Base-by-base conservation (phyloP, 2,329 filamentous ascomycete genomes). In the Xylariaceae sp. region DNA sequence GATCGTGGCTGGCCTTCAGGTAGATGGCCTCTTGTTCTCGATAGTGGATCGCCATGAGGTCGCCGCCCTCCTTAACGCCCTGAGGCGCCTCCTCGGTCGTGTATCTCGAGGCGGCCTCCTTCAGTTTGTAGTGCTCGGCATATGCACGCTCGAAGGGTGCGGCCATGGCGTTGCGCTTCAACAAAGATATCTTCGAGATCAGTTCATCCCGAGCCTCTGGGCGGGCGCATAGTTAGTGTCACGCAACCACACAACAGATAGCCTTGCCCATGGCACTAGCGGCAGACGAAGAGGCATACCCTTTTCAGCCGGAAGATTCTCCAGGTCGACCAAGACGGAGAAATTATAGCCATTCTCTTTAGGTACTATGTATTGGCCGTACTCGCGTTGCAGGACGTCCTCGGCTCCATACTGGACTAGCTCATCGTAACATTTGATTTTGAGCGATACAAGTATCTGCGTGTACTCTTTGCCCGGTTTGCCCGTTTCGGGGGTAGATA, bases 111-210 rank as follows among this genome's bases (percentile, higher is more conserved):
- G 92, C 89, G 56, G 90, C 87, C 59, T 94, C 88, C 53, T 84
- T 81, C 48, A 98, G 68, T 49, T 81, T 76, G 58, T 89, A 85
- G 66, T 96, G 87, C 63, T 96, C 88, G 56, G 94, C 79, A 62
- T 97, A 98, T 15, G 94, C 92, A 59, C 89, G 85, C 69, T 98
- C 92, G 64, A 98, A 98, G 1, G 94, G 92, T 34, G 92, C 90
- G 46, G 92, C 94, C 92, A 98, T 97, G 52, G 87, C 88, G 64
- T 99, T 97, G 58, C 94, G 88, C 74, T 97, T 98, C 56, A 99
- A 68, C 50, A 98, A 73, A 44, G 89, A 86, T 57, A 97, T 83
- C 59, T 89, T 84, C 64, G 79, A 80, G 53, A 96, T 81, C 46
- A 99, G 71, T 46, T 88, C 89, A 56, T 95, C 88, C 52, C 83